Evolutionary conservation across 2,329 filamentous ascomycete genomes (phyloP).

Genomic region (Raffaelea albimanens): DNA sequence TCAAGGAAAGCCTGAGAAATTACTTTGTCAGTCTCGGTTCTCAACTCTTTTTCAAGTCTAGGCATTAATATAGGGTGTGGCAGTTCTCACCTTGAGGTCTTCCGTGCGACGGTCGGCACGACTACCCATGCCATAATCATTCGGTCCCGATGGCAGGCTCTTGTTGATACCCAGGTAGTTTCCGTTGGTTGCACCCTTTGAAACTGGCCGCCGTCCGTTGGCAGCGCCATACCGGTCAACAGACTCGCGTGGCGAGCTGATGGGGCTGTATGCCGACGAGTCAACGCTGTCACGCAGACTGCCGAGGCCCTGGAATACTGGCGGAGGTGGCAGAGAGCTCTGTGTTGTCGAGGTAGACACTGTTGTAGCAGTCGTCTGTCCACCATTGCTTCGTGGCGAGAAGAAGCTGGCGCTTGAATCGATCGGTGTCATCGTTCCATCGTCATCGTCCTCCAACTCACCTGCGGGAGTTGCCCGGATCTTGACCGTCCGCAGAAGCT

Average conservation of each 20-base stretch:
- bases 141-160: slow-evolving; percentile 23
- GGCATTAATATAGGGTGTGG: too few species aligned
- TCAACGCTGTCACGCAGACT: slow-evolving; percentile 50
- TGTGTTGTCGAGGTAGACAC: slow-evolving; percentile 20
- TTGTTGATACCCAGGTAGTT: slow-evolving; percentile 26
- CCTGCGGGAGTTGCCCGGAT: slow-evolving; percentile 66
- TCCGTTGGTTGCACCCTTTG: slow-evolving; percentile 21
- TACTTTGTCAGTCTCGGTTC: background rate
- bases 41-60: too few species aligned
- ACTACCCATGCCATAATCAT: slow-evolving; percentile 24
- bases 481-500: slow-evolving; percentile 75
- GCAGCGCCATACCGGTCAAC: slow-evolving; percentile 29
- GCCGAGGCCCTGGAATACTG: slow-evolving; percentile 49
- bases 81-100: slow-evolving; percentile 41
- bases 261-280: slow-evolving; percentile 66
- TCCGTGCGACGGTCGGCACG: slow-evolving; percentile 32
- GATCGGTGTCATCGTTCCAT: slow-evolving; percentile 54
- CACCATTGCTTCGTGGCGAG: slow-evolving; percentile 39
- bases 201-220: slow-evolving; percentile 16
- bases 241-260: slow-evolving; percentile 58
- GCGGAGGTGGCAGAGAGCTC: slow-evolving; percentile 37
- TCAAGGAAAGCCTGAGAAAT: slow-evolving; percentile 60
- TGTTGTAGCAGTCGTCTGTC: slow-evolving; percentile 22
- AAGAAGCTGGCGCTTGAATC: slow-evolving; percentile 59
- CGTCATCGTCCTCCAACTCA: slow-evolving; percentile 71